These are phyloP conservation scores for Nematodospora anomalae DNA, from an alignment of 1,139 yeast species.

Conservation along the genomic window DNA sequence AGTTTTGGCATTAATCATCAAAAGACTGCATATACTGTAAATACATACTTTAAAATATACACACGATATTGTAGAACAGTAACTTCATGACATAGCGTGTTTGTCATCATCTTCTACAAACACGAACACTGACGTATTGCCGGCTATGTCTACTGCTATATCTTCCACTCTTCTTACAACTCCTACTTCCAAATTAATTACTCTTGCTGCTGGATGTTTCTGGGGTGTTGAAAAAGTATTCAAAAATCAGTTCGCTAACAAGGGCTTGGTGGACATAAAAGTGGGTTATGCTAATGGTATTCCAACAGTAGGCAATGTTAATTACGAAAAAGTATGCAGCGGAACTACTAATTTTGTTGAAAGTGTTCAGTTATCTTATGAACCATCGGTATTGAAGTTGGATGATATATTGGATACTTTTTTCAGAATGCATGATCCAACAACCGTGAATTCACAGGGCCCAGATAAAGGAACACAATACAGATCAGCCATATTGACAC, in stretches of 20 bases:
- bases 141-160: slow-evolving; percentile 16
- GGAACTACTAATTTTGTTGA: slow-evolving; percentile 77
- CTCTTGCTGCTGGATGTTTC: slow-evolving; percentile 84
- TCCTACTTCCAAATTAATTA: slow-evolving; percentile 48
- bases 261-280: slow-evolving; percentile 69
- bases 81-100: too few relatives aligned
- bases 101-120: too few relatives aligned
- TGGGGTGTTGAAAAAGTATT: slow-evolving; percentile 94
- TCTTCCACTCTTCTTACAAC: slow-evolving; percentile 42
- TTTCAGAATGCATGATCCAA: slow-evolving; percentile 84
- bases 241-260: slow-evolving; percentile 59
- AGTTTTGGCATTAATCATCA: too few relatives aligned
- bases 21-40: too few relatives aligned
- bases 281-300: slow-evolving; percentile 92
- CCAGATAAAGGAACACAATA: slow-evolving; percentile 84
- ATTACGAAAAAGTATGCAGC: slow-evolving; percentile 72
- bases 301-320: slow-evolving; percentile 48
- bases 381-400: slow-evolving; percentile 61
- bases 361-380: slow-evolving; percentile 77
- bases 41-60: too few relatives aligned
- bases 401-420: slow-evolving; percentile 76
- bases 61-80: too few relatives aligned
- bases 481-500: slow-evolving; percentile 72
- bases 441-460: slow-evolving; percentile 65
- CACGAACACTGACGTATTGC: too few relatives aligned